These are phyloP conservation scores for Reutealis trisperma DNA, from an alignment of 345 rosid species.

Conservation along the genomic window DNA sequence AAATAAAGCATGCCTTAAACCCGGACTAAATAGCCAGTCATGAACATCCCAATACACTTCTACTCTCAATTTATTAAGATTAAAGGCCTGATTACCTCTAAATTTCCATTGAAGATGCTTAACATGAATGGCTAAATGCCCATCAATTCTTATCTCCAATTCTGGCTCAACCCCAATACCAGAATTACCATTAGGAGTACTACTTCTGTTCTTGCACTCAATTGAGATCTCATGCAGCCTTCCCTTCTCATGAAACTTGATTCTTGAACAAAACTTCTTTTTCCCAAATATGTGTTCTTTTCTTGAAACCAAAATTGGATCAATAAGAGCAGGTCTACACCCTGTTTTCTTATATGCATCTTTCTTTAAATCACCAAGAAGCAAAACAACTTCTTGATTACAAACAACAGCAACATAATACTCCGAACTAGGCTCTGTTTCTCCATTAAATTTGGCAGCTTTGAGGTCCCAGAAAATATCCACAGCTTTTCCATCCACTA, in stretches of 20 bases:
- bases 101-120: conserved; percentile 83
- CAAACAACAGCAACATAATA: conserved; percentile 83
- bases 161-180: conserved; percentile 48
- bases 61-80: conserved; percentile 48
- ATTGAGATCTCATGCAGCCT: conserved; percentile 59
- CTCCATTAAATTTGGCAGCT: conserved; percentile 64
- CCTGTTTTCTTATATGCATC: conserved; percentile 69
- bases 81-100: conserved; percentile 64
- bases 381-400: conserved; percentile 67
- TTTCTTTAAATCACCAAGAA: conserved; percentile 83
- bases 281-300: conserved; percentile 66
- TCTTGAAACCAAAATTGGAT: conserved; percentile 63
- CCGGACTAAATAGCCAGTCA: conserved; percentile 73
- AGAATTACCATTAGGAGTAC: conserved; percentile 12
- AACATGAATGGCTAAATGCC: conserved; percentile 54
- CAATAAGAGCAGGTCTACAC: conserved; percentile 66
- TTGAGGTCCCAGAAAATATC: conserved; percentile 70
- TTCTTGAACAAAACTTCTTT: conserved; percentile 54
- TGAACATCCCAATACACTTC: conserved; percentile 81
- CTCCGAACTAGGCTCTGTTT: conserved; percentile 63
- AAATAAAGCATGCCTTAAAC: conserved; percentile 65
- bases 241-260: conserved; percentile 56
- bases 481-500: conserved; percentile 49
- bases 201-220: conserved; percentile 49
- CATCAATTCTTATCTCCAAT: conserved; percentile 68